These are phyloP conservation scores for Syzygium oleosum DNA, from an alignment of 345 rosid species.

Conservation along the genomic window DNA sequence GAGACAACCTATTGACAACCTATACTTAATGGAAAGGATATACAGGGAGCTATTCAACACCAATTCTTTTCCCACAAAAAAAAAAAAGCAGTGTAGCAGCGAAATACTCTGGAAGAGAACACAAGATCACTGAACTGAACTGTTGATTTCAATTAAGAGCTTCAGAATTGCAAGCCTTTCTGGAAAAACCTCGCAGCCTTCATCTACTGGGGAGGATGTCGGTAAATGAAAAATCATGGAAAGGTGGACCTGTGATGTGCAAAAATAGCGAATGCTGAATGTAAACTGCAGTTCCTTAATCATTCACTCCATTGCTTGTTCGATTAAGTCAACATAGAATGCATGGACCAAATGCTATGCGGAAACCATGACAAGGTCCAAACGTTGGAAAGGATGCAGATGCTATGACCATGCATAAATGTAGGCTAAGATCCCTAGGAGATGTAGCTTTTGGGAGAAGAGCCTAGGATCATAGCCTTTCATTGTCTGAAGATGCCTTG, in stretches of 20 bases:
- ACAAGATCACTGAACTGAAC: background rate
- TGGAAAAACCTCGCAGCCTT: background rate
- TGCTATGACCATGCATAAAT: background rate
- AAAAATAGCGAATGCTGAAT: background rate
- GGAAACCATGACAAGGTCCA: background rate
- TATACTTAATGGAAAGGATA: background rate
- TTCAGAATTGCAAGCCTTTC: background rate
- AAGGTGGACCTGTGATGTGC: constrained; percentile 69
- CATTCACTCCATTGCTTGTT: background rate
- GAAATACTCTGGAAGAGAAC: background rate
- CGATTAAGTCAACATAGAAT: background rate
- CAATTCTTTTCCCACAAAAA: background rate
- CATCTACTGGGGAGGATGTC: constrained; percentile 47
- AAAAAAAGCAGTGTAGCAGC: background rate
- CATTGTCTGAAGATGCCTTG: background rate
- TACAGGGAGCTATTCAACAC: background rate
- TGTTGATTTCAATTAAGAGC: background rate
- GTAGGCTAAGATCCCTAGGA: background rate
- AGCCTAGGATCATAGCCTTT: background rate
- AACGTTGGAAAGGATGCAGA: background rate
- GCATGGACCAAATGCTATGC: background rate
- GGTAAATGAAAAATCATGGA: constrained; percentile 75
- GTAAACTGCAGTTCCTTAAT: background rate
- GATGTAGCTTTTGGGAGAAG: background rate
- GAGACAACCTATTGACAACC: background rate